Evolutionary conservation across 2,329 filamentous ascomycete species (phyloP).

Genomic region (Colletotrichum navitas): DNA sequence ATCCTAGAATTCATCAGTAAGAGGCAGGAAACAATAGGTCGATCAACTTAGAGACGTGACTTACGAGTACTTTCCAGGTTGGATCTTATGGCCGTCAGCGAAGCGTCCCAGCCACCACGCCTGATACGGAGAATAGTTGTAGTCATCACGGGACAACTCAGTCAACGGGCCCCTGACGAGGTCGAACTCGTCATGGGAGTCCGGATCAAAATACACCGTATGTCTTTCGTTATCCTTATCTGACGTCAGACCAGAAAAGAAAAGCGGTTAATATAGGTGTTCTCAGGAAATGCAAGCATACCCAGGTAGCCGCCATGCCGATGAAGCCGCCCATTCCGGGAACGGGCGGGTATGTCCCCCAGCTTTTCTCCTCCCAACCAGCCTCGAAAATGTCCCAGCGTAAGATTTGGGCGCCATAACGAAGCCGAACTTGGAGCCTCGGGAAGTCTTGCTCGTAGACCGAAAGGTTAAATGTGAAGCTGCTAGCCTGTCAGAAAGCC

Average conservation of each 20-base stretch:
- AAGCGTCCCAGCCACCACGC: conserved; percentile 37
- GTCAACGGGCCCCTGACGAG: conserved; percentile 23
- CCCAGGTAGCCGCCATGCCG: conserved; percentile 47
- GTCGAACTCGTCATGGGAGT: conserved; percentile 28
- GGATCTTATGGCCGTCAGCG: conserved; percentile 29
- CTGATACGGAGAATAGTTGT: conserved; percentile 18
- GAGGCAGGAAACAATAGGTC: accelerated
- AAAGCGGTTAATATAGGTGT: no score
- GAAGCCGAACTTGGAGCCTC: conserved; percentile 14
- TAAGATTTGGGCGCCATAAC: conserved; percentile 29
- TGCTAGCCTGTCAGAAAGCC: not conserved
- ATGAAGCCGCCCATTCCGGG: conserved; percentile 55
- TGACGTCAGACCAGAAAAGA: not conserved
- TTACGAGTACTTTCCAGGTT: conserved; percentile 39
- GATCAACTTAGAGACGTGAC: not conserved
- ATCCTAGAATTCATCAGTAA: conserved; percentile 7
- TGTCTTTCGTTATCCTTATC: conserved; percentile 17
- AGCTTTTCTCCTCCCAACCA: conserved; percentile 55
- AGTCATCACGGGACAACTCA: conserved; percentile 21
- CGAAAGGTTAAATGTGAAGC: conserved; percentile 39
- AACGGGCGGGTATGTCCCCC: conserved; percentile 55
- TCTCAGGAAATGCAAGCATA: not conserved
- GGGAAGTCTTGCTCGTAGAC: conserved; percentile 35
- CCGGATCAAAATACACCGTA: conserved; percentile 21
- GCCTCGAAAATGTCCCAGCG: conserved; percentile 52